Percentiles rank a stretch among this genome's conserved stretches.
phyloP scores from a whole-genome alignment of 768 basidiomycete species.

The Boletus speciosus region DNA sequence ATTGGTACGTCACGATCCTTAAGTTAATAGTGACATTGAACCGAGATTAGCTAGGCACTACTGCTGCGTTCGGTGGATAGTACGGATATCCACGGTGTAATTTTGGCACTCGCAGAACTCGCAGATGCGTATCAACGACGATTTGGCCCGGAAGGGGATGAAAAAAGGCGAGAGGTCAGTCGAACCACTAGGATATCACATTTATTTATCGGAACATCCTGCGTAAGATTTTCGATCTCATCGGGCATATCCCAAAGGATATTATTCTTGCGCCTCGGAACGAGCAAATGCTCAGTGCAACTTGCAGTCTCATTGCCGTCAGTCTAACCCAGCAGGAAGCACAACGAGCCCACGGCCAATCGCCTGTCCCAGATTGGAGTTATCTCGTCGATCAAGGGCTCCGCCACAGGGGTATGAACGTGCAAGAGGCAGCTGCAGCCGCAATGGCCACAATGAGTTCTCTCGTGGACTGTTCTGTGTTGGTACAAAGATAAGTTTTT shows the following conservation, averaged over 20 bases:
- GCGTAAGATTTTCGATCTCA: conserved; percentile 60
- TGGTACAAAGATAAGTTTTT: conserved; percentile 70
- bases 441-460: conserved; percentile 70
- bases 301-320: conserved; percentile 66
- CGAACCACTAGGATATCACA: neutral
- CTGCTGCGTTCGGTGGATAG: conserved; percentile 63
- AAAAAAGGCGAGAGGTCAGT: conserved; percentile 44
- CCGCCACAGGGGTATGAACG: conserved; percentile 57
- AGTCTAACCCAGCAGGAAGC: conserved; percentile 60
- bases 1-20: conserved; percentile 46
- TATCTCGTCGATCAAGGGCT: conserved; percentile 67
- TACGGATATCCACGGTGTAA: conserved; percentile 74
- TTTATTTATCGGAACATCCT: neutral
- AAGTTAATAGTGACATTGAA: conserved; percentile 12
- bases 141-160: conserved; percentile 33
- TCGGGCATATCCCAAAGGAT: conserved; percentile 56
- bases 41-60: conserved; percentile 38
- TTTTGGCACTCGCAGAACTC: conserved; percentile 73
- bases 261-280: conserved; percentile 62
- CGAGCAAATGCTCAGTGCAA: conserved; percentile 66
- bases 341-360: conserved; percentile 32
- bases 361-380: conserved; percentile 60
- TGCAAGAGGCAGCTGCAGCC: conserved; percentile 74
- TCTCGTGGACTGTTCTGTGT: conserved; percentile 58
- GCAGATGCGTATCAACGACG: conserved; percentile 50